These are phyloP conservation scores for Leonotis leonurus DNA, from an alignment of 257 asterid species.

Conservation along the genomic window DNA sequence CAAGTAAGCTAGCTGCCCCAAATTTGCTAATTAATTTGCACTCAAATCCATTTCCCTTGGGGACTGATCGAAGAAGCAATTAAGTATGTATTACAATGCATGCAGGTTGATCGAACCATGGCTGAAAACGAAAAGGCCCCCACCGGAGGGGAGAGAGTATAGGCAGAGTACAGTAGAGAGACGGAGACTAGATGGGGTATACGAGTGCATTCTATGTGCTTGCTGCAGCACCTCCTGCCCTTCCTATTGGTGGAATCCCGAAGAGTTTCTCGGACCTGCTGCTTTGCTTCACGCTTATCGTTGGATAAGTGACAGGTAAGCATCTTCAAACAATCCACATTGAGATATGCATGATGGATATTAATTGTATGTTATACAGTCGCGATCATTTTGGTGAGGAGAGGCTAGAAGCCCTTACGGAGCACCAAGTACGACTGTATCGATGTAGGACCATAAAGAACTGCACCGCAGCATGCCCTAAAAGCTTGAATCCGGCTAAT, in stretches of 20 bases:
- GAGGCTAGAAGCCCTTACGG: conserved; percentile 53
- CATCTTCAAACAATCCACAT: no score
- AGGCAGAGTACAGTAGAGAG: conserved; percentile 47
- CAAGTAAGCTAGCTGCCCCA: conserved; percentile 35
- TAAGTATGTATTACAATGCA: neutral
- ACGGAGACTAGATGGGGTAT: conserved; percentile 57
- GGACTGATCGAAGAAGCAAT: no score
- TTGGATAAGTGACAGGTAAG: conserved; percentile 68
- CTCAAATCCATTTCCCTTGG: neutral
- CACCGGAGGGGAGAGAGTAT: conserved; percentile 46
- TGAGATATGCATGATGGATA: no score
- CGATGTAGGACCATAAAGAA: conserved; percentile 68
- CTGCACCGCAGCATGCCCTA: conserved; percentile 54
- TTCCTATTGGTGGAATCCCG: conserved; percentile 89
- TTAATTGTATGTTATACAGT: no score
- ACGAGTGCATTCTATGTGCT: conserved; percentile 79
- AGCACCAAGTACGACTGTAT: conserved; percentile 38
- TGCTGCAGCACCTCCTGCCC: conserved; percentile 74
- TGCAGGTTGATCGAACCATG: conserved; percentile 70
- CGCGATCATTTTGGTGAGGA: conserved; percentile 64
- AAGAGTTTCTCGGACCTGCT: conserved; percentile 65
- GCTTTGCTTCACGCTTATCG: conserved; percentile 64
- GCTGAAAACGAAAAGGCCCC: conserved; percentile 56
- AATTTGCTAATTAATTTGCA: neutral
- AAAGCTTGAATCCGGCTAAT: conserved; percentile 61